Evolutionary conservation across 2,329 filamentous ascomycete species (phyloP), one percentile per base, ranked within the genome.

Genomic region (Pyricularia grisea): DNA sequence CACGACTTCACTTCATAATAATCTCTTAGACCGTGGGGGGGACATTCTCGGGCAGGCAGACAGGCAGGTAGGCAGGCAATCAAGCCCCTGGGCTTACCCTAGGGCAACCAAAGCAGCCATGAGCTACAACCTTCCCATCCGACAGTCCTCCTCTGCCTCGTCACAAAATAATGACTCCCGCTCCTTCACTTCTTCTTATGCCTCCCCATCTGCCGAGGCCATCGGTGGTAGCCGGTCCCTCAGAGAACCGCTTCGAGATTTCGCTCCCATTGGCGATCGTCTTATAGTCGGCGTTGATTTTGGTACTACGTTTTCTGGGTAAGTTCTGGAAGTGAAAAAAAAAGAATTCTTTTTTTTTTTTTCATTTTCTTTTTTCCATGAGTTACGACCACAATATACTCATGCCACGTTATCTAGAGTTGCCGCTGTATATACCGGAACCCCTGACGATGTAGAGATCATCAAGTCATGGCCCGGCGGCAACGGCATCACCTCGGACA

Each of bases 401-500:
- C 42, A 67, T 25, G 31, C 66, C 25, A 1, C 42, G 3, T 67
- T 50, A n/a, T 3, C 12, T 71, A 88, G 87, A 68, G 90, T 92
- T 70, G 90, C 90, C 7, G 88, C 89, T 33, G 89, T 92, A 4
- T 92, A 92, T 74, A 91, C 89, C 17, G 90, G 88, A 4, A 92
- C 88, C 1, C 91, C 91, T 14, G 91, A 94, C 77, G 91, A 93
- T 77, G 83, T 94, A 70, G 90, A 93, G 76, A 92, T 93, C 74
- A 93, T 94, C 81, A 93, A 93, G 81, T 90, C 87, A 17, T 94
- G 92, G 92, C 91, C 92, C 0, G 92, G 92, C 30, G 90, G 90
- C 31, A 93, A 94, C 75, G 91, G 91, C 74, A 92, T 94, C 79
- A 93, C 92, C n/a, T 93, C 90, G 50, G 91, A 94, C 81, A 94